These are phyloP conservation scores for Lolium multiflorum DNA, from an alignment of 176 grass and related monocot species.

Conservation along the genomic window DNA sequence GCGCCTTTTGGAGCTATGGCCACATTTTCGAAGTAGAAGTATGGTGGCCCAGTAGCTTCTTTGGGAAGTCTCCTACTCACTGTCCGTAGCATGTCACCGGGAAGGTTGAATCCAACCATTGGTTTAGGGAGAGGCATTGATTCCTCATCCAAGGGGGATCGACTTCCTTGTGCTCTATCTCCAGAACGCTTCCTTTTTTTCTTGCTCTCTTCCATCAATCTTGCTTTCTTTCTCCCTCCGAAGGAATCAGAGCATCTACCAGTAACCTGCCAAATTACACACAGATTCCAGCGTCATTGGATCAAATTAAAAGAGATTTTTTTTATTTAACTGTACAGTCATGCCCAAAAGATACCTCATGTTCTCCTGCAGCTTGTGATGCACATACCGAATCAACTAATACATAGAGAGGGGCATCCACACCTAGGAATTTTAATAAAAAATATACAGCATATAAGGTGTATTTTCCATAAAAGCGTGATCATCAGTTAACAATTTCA, in stretches of 20 bases:
- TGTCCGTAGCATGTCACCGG: slow-evolving; percentile 29
- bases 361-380: slow-evolving; percentile 53
- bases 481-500: slow-evolving; percentile 1
- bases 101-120: slow-evolving; percentile 68
- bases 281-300: slow-evolving; percentile 8
- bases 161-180: slow-evolving; percentile 34
- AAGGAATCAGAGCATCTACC: background rate
- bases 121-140: slow-evolving; percentile 51
- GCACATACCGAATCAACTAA: slow-evolving; percentile 74
- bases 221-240: slow-evolving; percentile 36
- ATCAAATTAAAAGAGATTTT: slow-evolving; percentile 19
- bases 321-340: background rate
- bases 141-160: slow-evolving; percentile 16
- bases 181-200: slow-evolving; percentile 52
- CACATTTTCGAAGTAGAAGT: slow-evolving; percentile 87
- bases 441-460: slow-evolving; percentile 16
- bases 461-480: background rate
- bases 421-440: slow-evolving; percentile 50
- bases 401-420: slow-evolving; percentile 58
- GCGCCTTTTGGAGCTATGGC: slow-evolving; percentile 72
- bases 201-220: slow-evolving; percentile 11
- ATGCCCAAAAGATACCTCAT: slow-evolving; percentile 47
- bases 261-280: slow-evolving; percentile 34
- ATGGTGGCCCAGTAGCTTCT: slow-evolving; percentile 63
- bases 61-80: slow-evolving; percentile 41